Evolutionary conservation across 192 early-diverging fungal genomes (phyloP), one percentile per base, ranked within the genome.

Genomic region (Funneliformis geosporum): DNA sequence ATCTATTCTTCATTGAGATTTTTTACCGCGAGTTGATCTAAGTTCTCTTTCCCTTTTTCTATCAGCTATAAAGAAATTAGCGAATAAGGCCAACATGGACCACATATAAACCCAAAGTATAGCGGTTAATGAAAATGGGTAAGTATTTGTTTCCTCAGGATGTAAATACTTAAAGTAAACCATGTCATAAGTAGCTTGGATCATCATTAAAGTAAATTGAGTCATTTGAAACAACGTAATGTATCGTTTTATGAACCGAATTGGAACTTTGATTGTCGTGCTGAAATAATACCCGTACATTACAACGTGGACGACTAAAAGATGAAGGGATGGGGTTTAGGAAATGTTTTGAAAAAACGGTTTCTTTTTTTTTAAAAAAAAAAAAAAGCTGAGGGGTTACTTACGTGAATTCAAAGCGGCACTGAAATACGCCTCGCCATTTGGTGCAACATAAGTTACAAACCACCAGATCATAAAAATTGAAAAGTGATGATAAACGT

Each of bases 251-350:
- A 91, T 72, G 79, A 91, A 90, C 6, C 82, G 79, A 14, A 91
- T 89, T 76, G 87, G 87, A 67, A 86, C 81, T 72, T 88, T 85
- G 14, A 89, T 80, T 38, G 84, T 76, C 14, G 86, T 83, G 55
- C 87, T 84, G 46, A 91, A 79, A 82, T 91, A 91, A 82, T 91
- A 91, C 4, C 88, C 90, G 76, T 91, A 91, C 90, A 91, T 91
- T 43, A 91, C 84, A 28, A 91, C 89, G 72, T 91, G 90, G 38
- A 91, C 66, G 18, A 67, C 77, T 79, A 60, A 69, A 89, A 86
- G 9, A 85, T 78, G 40, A 85, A 85, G 12, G 82, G 86, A 79
- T 88, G 85, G 72, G 85, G 87, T n/a, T 87, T 85, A 75, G 76
- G 16, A 12, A 28, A 16, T 60, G 33, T n/a, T n/a, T n/a, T n/a